A percentile compares a stretch with the other conserved stretches of the same genome.
Conservation (phyloP, 305 asterid genomes). For the Coffea humblotiana region DNA sequence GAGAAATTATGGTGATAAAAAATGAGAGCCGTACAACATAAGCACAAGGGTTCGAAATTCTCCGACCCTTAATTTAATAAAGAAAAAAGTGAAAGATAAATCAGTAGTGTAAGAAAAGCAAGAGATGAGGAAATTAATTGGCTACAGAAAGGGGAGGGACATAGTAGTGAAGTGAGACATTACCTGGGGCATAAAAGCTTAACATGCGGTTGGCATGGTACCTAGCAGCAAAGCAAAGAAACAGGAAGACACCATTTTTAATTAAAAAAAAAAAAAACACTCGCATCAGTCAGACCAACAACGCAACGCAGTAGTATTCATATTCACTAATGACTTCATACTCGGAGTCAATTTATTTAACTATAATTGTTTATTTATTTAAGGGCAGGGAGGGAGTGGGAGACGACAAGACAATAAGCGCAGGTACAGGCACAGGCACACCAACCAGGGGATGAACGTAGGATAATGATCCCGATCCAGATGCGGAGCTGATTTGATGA, state of each 20-base stretch:
- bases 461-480: slow-evolving; percentile 50
- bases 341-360: too few relatives aligned
- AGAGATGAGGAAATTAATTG: too few relatives aligned
- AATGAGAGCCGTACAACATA: background rate
- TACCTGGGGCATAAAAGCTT: slow-evolving; percentile 98
- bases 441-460: slow-evolving; percentile 77
- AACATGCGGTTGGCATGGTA: slow-evolving; percentile 95
- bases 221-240: slow-evolving; percentile 43
- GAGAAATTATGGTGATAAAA: too few relatives aligned
- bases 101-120: background rate
- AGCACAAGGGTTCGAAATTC: background rate
- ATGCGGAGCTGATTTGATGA: slow-evolving; percentile 44
- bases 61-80: too few relatives aligned
- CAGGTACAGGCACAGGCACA: background rate
- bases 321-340: background rate
- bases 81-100: background rate
- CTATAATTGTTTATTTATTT: too few relatives aligned
- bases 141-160: background rate
- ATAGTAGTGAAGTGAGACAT: background rate
- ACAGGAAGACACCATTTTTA: background rate
- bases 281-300: background rate
- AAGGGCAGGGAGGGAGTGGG: too few relatives aligned
- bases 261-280: background rate
- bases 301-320: background rate
- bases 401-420: background rate